These are phyloP conservation scores for Hygrocybe coccinea DNA, from an alignment of 768 basidiomycete genomes.

Conservation along the genomic window DNA sequence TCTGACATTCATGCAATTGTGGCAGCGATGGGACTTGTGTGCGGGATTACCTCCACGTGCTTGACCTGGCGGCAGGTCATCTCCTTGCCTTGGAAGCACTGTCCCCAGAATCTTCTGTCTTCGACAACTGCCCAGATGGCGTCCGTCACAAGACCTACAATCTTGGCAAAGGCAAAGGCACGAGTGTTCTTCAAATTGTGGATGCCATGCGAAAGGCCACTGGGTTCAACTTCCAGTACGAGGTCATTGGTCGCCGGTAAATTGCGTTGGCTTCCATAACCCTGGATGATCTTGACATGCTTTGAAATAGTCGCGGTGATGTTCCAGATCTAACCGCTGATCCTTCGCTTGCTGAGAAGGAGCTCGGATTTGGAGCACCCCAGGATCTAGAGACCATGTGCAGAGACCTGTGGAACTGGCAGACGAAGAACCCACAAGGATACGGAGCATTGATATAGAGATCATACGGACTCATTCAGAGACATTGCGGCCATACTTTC, in stretches of 20 bases:
- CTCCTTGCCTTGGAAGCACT: constrained; percentile 86
- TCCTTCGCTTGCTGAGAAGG: constrained; percentile 83
- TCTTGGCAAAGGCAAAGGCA: constrained; percentile 87
- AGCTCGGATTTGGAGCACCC: constrained; percentile 86
- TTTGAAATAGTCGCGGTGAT: constrained; percentile 69
- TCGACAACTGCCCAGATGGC: constrained; percentile 47
- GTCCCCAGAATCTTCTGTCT: constrained; percentile 52
- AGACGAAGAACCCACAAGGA: constrained; percentile 83
- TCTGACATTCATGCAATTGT: neutral
- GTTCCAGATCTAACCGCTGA: constrained; percentile 96
- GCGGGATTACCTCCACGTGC: constrained; percentile 90
- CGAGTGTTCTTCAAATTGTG: constrained; percentile 90
- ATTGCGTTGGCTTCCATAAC: constrained; percentile 21
- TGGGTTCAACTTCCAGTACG: constrained; percentile 81
- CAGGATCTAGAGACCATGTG: constrained; percentile 89
- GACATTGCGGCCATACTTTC: neutral
- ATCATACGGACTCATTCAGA: neutral
- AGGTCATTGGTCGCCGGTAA: constrained; percentile 86
- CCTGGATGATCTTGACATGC: neutral
- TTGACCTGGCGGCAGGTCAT: constrained; percentile 94
- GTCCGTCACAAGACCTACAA: constrained; percentile 91
- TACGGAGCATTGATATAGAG: constrained; percentile 40
- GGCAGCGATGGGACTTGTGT: constrained; percentile 88
- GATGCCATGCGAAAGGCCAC: constrained; percentile 92
- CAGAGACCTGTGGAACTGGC: constrained; percentile 97